These are phyloP conservation scores for Limnanthes douglasii DNA, from an alignment of 345 rosid genomes.

Conservation along the genomic window DNA sequence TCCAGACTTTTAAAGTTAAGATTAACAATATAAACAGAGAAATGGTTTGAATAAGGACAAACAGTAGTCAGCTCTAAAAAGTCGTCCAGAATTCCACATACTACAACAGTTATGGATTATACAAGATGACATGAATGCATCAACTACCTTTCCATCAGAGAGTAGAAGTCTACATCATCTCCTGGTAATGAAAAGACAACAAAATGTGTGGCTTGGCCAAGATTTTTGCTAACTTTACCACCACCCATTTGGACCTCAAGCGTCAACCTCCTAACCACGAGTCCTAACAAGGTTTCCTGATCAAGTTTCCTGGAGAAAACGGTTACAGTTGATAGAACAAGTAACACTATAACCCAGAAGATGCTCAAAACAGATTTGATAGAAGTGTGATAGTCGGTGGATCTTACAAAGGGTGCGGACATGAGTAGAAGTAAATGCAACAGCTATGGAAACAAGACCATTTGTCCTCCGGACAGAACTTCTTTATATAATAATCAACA, in stretches of 20 bases:
- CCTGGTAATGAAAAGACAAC: conserved; percentile 38
- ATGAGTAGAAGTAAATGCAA: conserved; percentile 37
- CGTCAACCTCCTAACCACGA: conserved; percentile 51
- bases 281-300: conserved; percentile 35
- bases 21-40: too few species aligned
- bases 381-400: background rate
- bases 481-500: conserved; percentile 42
- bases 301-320: conserved; percentile 29
- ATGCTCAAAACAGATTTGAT: background rate
- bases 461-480: conserved; percentile 54
- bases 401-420: conserved; percentile 33
- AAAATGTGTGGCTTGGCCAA: conserved; percentile 56
- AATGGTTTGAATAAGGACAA: too few species aligned
- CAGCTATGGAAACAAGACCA: conserved; percentile 64
- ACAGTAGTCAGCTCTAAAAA: too few species aligned
- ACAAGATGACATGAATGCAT: background rate
- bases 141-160: conserved; percentile 34
- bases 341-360: background rate
- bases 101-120: too few species aligned
- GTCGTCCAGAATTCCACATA: too few species aligned
- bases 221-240: conserved; percentile 51
- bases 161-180: conserved; percentile 24
- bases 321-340: conserved; percentile 5
- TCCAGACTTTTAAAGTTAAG: too few species aligned
- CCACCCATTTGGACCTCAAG: conserved; percentile 64